phyloP scores from a whole-genome alignment of 352 stramenopile genomes.

The Globisporangium alternatum region DNA sequence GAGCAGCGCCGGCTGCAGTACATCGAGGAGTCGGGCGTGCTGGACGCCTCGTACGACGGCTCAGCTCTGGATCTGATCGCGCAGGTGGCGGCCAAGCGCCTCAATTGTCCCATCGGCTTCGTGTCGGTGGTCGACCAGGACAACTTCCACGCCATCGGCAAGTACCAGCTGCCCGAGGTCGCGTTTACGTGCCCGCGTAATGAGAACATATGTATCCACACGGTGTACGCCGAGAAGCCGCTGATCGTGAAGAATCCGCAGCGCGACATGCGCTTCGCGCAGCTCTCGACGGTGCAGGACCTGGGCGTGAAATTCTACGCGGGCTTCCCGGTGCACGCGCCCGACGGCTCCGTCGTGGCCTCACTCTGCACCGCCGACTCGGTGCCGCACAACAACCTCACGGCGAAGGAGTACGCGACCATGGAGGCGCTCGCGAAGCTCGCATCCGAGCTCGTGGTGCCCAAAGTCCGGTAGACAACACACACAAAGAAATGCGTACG shows the following conservation, averaged over 20 bases:
- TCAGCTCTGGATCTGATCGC: slow-evolving; percentile 51
- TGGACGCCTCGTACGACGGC: slow-evolving; percentile 40
- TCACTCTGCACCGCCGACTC: slow-evolving; percentile 43
- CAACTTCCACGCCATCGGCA: slow-evolving; percentile 47
- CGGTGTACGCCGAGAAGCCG: slow-evolving; percentile 54
- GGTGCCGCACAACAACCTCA: slow-evolving; percentile 51
- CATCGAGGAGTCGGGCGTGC: slow-evolving; percentile 44
- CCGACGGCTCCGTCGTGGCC: slow-evolving; percentile 44
- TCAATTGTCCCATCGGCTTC: slow-evolving; percentile 57
- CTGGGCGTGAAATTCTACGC: slow-evolving; percentile 63
- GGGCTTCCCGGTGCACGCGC: slow-evolving; percentile 48
- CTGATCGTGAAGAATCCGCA: slow-evolving; percentile 63
- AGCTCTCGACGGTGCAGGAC: slow-evolving; percentile 45
- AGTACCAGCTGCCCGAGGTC: slow-evolving; percentile 36
- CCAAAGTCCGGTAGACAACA: background rate
- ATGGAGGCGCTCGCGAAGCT: slow-evolving; percentile 50
- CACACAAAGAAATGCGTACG: background rate
- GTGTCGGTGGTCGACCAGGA: slow-evolving; percentile 55
- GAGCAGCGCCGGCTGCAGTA: slow-evolving; percentile 39
- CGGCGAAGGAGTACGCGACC: slow-evolving; percentile 71
- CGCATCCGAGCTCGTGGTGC: slow-evolving; percentile 36
- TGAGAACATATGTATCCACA: slow-evolving; percentile 58
- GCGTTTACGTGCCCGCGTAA: slow-evolving; percentile 33
- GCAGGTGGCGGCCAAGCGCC: slow-evolving; percentile 44
- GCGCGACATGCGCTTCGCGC: slow-evolving; percentile 58